phyloP scores from a whole-genome alignment of 306 rosid species.

The Calophaca sinica region DNA sequence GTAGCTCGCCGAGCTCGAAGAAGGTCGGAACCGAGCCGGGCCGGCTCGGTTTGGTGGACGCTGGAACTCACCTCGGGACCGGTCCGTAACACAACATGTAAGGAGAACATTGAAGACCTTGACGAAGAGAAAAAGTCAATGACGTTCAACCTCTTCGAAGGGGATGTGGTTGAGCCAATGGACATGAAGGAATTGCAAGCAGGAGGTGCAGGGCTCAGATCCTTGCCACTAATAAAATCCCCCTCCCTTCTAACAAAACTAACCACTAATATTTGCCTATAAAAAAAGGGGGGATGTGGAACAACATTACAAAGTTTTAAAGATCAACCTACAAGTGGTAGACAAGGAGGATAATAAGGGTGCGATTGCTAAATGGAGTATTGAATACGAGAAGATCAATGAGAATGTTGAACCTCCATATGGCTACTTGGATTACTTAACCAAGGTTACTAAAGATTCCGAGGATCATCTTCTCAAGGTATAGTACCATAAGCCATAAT shows the following conservation, averaged over 20 bases:
- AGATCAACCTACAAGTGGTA: neutral
- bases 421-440: slow-evolving; percentile 16
- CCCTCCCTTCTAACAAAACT: too few species aligned
- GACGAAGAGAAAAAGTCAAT: slow-evolving; percentile 6
- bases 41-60: too few species aligned
- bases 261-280: too few species aligned
- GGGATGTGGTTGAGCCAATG: too few species aligned
- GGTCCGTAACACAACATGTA: slow-evolving; percentile 2
- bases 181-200: too few species aligned
- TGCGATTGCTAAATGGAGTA: neutral
- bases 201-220: too few species aligned
- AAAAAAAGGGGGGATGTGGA: slow-evolving; percentile 7
- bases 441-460: slow-evolving; percentile 27
- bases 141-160: neutral
- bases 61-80: too few species aligned
- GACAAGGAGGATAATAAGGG: neutral
- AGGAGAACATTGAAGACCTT: slow-evolving; percentile 20
- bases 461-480: slow-evolving; percentile 32
- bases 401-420: slow-evolving; percentile 33
- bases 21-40: too few species aligned
- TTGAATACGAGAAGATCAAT: slow-evolving; percentile 38
- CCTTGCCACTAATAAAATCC: too few species aligned
- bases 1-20: too few species aligned
- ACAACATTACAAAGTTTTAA: neutral
- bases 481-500: neutral